These are phyloP conservation scores for Pichiaceae sp. DNA, from an alignment of 1,139 yeast genomes.

Conservation along the genomic window DNA sequence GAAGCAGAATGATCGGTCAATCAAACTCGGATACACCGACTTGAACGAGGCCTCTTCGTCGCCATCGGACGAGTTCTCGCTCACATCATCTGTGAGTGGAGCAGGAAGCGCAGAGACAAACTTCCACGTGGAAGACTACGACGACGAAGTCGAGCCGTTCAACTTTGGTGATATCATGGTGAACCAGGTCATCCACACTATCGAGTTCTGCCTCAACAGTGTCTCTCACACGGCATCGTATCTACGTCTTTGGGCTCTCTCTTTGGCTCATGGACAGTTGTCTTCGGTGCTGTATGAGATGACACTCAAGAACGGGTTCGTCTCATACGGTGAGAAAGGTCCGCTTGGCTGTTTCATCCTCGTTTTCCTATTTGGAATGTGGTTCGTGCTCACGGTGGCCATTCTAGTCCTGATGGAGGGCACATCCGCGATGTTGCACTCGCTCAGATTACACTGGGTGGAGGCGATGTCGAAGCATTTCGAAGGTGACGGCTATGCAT, in stretches of 20 bases:
- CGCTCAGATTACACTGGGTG: conserved; percentile 96
- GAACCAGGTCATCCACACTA: conserved; percentile 96
- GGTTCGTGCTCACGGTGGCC: conserved; percentile 88
- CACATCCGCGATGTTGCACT: conserved; percentile 96
- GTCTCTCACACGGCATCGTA: conserved; percentile 98
- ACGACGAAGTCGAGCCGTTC: conserved; percentile 45
- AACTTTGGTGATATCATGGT: conserved; percentile 90
- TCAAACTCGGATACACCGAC: conserved; percentile 11
- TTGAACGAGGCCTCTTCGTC: conserved; percentile 16
- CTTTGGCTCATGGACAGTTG: conserved; percentile 94
- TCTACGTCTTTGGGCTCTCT: conserved; percentile 92
- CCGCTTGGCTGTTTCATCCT: conserved; percentile 60
- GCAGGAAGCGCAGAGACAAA: neutral
- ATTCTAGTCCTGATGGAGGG: conserved; percentile 97
- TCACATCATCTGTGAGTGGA: neutral
- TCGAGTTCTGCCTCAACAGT: conserved; percentile 95
- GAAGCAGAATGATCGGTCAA: conserved; percentile 26
- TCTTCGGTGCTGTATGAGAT: conserved; percentile 92
- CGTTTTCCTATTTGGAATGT: conserved; percentile 78
- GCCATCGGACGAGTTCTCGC: conserved; percentile 14
- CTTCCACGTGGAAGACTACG: conserved; percentile 1
- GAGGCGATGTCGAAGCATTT: conserved; percentile 98
- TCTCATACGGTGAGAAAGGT: conserved; percentile 44
- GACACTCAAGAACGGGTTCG: conserved; percentile 86
- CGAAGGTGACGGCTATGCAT: conserved; percentile 87